Base-by-base conservation (phyloP, 2,329 filamentous ascomycete genomes). In the Nannizzia gypsea region DNA sequence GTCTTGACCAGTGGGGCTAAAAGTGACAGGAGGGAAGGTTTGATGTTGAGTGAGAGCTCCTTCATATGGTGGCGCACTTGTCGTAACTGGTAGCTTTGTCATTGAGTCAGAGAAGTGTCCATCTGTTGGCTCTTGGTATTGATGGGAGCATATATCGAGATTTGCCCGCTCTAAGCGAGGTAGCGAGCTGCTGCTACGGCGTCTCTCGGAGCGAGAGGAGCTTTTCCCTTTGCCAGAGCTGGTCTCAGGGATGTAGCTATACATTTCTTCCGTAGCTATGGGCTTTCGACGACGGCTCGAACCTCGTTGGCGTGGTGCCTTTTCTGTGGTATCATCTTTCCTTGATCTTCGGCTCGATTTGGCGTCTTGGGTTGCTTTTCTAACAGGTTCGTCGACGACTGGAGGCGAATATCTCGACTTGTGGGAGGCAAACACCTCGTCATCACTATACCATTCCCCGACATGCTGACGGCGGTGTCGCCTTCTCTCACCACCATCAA, bases 401-500 rank as follows among this genome's bases (percentile, higher is more conserved):
- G 48, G 48, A 26, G n/a, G 24, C 28, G 11, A 54, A 20, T 54
- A 31, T 31, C 31, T 31, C n/a, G 48, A 31, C 15, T 34, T 34
- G 5, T 31, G 48, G 26, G 26, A 26, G 28, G 62, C 59, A 24
- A n/a, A 48, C 38, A 60, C 13, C 24, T 65, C 64, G 48, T 64
- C 63, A 22, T 65, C 64, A 42, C 64, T 64, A 50, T 64, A 52
- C 63, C 61, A 65, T 52, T 63, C 64, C 17, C 48, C 48, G 5
- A 26, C 48, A 15, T 55, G 44, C 20, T 34, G 48, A 20, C 48
- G 48, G 26, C 48, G 48, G 17, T 34, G 26, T 2, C 26, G n/a
- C n/a, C 15, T 54, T 15, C 48, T 54, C 11, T 26, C 26, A 15
- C 28, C 48, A 26, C 26, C 13, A 34, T 54, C 48, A 54, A 15